Evolutionary conservation across 2,329 filamentous ascomycete species (phyloP), one percentile per base, ranked within the genome.

Genomic region (Whalleya microplaca): DNA sequence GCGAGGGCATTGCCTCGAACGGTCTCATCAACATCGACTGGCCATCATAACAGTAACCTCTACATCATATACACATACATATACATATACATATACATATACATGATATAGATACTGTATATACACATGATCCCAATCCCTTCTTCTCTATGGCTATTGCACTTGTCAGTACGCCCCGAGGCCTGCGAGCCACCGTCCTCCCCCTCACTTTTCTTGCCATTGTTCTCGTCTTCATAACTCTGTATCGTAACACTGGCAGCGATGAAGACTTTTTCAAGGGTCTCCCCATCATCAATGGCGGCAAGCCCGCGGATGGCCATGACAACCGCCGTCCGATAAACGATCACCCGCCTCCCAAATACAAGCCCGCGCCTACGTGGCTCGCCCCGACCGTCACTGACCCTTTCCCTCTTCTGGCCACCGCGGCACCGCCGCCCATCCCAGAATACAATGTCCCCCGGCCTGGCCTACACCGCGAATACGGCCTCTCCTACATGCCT

Each of bases 371-470:
- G 1, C 50, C 65, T 14, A 67, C 62, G 10, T 55, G 51, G 20
- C 52, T 63, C 19, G 54, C 58, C 19, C 64, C 63, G 6, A 48
- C 55, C 29, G 54, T 68, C 44, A 60, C 57, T 48, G 67, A 69
- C 19, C 67, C 67, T 1, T 69, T 68, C 45, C 66, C 67, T 40
- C 58, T 68, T 2, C 56, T 69, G 21, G 57, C 65, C 7, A 66
- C 62, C 6, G 61, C 59, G 43, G 58, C 65, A 1, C 63, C 72
- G 1, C 72, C 71, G 14, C 61, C 71, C 0, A 71, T 75, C 42
- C 71, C 72, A 6, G 59, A 56, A 45, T 76, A 74, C 64, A 75
- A 75, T 55, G 45, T 62, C 12, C 73, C 73, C 1, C 59, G 63
- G n/a, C 62, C 67, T 16, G 71, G 72, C 41, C 66, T 75, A 16